These are phyloP conservation scores for Vicia sativa DNA, from an alignment of 306 rosid genomes.

Conservation along the genomic window DNA sequence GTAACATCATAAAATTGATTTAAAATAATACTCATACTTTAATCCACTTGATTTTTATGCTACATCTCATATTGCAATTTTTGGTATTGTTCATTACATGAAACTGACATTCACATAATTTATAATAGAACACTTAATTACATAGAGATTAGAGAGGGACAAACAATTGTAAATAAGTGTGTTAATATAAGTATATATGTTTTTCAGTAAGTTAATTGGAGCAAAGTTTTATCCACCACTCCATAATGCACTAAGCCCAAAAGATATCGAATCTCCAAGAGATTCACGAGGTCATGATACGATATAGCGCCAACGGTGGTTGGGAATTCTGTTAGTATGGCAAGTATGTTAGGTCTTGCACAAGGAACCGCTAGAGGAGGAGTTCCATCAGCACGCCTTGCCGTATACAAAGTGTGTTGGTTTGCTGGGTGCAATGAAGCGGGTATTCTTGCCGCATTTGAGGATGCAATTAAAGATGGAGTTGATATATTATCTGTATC, in stretches of 20 bases:
- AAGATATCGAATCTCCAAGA: neutral
- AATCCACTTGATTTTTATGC: no score
- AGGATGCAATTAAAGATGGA: conserved; percentile 63
- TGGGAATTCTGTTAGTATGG: neutral
- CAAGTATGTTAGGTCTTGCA: neutral
- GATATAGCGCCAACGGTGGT: neutral
- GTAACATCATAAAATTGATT: neutral
- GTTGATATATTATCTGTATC: conserved; percentile 57
- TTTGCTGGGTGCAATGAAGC: neutral
- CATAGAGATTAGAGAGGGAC: neutral
- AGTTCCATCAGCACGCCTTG: neutral
- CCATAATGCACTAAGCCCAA: neutral
- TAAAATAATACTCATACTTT: no score
- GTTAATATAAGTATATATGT: neutral
- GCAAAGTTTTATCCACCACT: neutral
- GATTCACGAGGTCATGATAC: neutral
- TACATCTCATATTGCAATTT: no score
- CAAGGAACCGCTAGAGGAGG: conserved; percentile 32
- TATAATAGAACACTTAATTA: no score
- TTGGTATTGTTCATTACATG: no score
- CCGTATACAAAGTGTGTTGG: neutral
- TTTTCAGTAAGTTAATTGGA: conserved; percentile 1
- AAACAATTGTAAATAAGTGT: no score
- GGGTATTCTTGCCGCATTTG: conserved; percentile 52
- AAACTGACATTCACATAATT: neutral